Base-by-base conservation (phyloP, 1,284 basidiomycete genomes). In the Takashimella koratensis region DNA sequence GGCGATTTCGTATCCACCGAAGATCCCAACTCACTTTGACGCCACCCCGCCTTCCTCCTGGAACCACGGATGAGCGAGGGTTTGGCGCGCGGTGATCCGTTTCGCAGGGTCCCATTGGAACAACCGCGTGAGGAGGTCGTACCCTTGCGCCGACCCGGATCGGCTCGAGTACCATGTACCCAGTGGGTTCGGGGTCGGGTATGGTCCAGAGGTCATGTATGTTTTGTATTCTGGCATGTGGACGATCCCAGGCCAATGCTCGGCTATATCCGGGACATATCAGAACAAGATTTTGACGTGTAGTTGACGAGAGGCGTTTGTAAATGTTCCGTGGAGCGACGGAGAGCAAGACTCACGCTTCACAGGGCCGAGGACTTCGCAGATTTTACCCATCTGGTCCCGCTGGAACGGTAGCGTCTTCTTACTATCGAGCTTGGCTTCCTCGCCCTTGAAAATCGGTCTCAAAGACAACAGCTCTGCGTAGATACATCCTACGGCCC, bases 361-460 rank as follows among this genome's bases (percentile, higher is more conserved):
- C 20, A 95, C 90, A 0, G 88, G 90, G 1, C 96, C 96, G 11
- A 98, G 77, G 0, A 98, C 86, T 61, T 98, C 96, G 56, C 97
- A 88, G 42, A 99, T 97, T 76, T 91, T 93, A 27, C 88, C 79
- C 59, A 98, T 81, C 68, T 99, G 96, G 74, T 98, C 95, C 52
- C 86, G 82, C 73, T 96, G 94, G 70, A 96, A 97, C 0, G 93
- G 94, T 0, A 96, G 85, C 59, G 87, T 90, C 80, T 94, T 94
- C 60, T 74, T 76, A 43, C 64, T 69, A 62, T 97, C 93, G 54
- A 97, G 78, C 74, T 98, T 98, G 5, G 94, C 95, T 75, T 98
- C 96, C 73, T 99, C 96, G 12, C 96, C 96, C 73, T 98, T 99
- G 81, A 98, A 99, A 63, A 99, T 97, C 0, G 96, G 96, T 8